A percentile compares a stretch with the other conserved stretches of the same genome.
Evolutionary conservation across 2,329 filamentous ascomycete genomes (phyloP).

Genomic region (Xylariales sp.): DNA sequence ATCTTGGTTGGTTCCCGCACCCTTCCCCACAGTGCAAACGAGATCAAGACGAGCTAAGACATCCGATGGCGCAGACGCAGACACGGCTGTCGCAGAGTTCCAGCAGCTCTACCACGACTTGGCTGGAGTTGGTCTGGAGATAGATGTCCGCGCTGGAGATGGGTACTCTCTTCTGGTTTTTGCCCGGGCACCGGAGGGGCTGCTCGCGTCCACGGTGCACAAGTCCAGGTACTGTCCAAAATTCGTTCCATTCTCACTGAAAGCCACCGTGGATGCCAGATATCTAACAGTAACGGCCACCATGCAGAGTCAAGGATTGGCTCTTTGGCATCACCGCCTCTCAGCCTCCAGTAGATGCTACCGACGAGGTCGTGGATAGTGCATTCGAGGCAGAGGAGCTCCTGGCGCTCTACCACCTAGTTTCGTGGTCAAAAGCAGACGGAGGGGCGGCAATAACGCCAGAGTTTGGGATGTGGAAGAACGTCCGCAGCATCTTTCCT

Average conservation of each 20-base stretch:
- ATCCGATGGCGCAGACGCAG: slow-evolving; percentile 37
- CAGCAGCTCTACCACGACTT: slow-evolving; percentile 56
- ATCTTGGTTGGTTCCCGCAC: slow-evolving; percentile 32
- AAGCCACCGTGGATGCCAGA: background rate
- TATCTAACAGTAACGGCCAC: background rate
- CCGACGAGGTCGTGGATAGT: slow-evolving; percentile 43
- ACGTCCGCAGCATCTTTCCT: slow-evolving; percentile 58
- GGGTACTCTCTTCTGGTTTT: slow-evolving; percentile 66
- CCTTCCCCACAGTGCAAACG: too few relatives aligned
- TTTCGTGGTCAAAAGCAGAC: slow-evolving; percentile 51
- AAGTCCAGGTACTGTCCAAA: slow-evolving; percentile 50
- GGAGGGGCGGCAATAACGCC: slow-evolving; percentile 62
- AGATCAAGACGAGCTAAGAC: too few relatives aligned
- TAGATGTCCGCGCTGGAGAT: slow-evolving; percentile 67
- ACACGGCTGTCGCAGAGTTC: slow-evolving; percentile 47
- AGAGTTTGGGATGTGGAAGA: slow-evolving; percentile 52
- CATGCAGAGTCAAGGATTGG: slow-evolving; percentile 67
- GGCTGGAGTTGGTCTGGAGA: slow-evolving; percentile 59
- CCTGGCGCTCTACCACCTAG: slow-evolving; percentile 65
- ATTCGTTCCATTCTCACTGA: background rate
- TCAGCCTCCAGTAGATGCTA: slow-evolving; percentile 53
- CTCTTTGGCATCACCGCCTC: slow-evolving; percentile 63
- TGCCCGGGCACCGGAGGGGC: slow-evolving; percentile 56
- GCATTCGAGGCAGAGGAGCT: slow-evolving; percentile 61
- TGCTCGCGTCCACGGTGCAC: slow-evolving; percentile 62